Evolutionary conservation across 768 basidiomycete species (phyloP).

Genomic region (Pisolithus orientalis): DNA sequence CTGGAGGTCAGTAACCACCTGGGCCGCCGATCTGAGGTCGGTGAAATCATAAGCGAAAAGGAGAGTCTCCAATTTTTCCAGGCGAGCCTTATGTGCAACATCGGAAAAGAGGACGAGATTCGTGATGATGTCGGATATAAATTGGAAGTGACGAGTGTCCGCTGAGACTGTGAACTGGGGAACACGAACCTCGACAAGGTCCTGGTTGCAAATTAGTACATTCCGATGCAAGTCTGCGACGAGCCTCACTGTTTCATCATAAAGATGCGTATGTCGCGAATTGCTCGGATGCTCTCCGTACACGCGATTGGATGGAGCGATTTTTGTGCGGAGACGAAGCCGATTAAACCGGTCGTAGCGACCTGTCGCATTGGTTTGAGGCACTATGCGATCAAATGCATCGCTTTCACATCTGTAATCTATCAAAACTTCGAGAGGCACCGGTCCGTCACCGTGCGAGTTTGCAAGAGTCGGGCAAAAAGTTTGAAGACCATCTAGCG

Average conservation of each 20-base stretch:
- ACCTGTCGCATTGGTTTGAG: conserved; percentile 79
- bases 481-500: conserved; percentile 76
- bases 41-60: conserved; percentile 87
- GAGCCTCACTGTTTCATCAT: conserved; percentile 54
- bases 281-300: conserved; percentile 30
- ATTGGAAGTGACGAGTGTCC: conserved; percentile 73
- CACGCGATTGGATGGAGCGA: conserved; percentile 45
- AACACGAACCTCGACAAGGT: conserved; percentile 73
- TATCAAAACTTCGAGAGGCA: conserved; percentile 88
- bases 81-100: conserved; percentile 69
- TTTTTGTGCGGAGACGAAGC: conserved; percentile 69
- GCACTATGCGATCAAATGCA: conserved; percentile 85
- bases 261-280: conserved; percentile 40
- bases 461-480: conserved; percentile 62
- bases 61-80: conserved; percentile 75
- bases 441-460: conserved; percentile 43
- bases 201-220: conserved; percentile 38
- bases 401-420: conserved; percentile 78
- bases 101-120: conserved; percentile 88
- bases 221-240: not conserved
- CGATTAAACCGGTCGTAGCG: conserved; percentile 95
- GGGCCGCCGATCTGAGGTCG: conserved; percentile 63
- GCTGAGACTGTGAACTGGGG: conserved; percentile 87
- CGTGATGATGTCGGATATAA: conserved; percentile 81
- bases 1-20: conserved; percentile 69